Evolutionary conservation across 108 stramenopile genomes (phyloP).

Genomic region (Nitzschia putrida): DNA sequence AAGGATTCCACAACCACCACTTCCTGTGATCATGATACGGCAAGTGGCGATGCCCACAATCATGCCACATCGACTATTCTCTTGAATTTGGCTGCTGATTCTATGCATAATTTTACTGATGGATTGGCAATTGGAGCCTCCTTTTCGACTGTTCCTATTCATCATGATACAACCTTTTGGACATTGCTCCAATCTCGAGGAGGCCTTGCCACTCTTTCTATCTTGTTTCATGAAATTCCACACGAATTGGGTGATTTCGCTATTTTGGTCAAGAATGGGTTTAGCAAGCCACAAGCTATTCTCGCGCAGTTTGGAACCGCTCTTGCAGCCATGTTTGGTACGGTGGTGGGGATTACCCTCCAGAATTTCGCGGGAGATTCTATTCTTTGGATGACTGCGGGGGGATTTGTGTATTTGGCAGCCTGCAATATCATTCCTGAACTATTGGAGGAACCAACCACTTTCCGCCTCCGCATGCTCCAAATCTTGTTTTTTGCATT

Average conservation of each 20-base stretch:
- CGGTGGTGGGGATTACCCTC: slow-evolving; percentile 60
- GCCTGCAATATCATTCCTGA: slow-evolving; percentile 76
- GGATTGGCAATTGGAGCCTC: slow-evolving; percentile 84
- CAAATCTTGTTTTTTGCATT: slow-evolving; percentile 58
- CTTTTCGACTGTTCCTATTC: slow-evolving; percentile 46
- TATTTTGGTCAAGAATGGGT: slow-evolving; percentile 75
- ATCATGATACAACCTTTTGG: slow-evolving; percentile 34
- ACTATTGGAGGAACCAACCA: slow-evolving; percentile 52
- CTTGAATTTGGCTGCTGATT: slow-evolving; percentile 82
- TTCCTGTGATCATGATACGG: not conserved
- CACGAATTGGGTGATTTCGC: slow-evolving; percentile 90
- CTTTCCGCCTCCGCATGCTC: slow-evolving; percentile 45
- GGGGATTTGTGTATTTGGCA: slow-evolving; percentile 89
- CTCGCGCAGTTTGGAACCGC: slow-evolving; percentile 83
- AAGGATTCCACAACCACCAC: not conserved
- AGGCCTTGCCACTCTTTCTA: slow-evolving; percentile 72
- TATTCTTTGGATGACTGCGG: slow-evolving; percentile 73
- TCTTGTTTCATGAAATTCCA: slow-evolving; percentile 90
- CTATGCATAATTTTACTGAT: slow-evolving; percentile 80
- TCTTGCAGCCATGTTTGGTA: slow-evolving; percentile 80
- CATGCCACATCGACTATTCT: slow-evolving; percentile 47
- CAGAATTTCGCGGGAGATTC: slow-evolving; percentile 49
- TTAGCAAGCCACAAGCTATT: slow-evolving; percentile 75
- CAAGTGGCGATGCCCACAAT: slow-evolving; percentile 17
- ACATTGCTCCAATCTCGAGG: slow-evolving; percentile 62